phyloP scores from a whole-genome alignment of 805 yeast species.

The Starmerella sp. region DNA sequence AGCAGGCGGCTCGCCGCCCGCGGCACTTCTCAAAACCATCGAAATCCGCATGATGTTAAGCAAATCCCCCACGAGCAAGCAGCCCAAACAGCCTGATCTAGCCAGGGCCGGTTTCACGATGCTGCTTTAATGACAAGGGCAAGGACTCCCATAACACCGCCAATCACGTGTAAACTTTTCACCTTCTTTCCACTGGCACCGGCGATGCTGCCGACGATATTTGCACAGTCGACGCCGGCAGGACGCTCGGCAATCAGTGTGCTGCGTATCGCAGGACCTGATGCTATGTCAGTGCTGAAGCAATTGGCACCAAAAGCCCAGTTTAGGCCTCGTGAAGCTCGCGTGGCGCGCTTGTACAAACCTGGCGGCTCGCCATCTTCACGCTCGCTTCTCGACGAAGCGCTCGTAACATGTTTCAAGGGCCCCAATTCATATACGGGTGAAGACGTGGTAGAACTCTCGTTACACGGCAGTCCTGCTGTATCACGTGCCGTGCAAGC shows the following conservation, averaged over 20 bases:
- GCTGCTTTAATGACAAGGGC: not conserved
- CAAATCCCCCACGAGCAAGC: not conserved
- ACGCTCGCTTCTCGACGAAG: constrained; percentile 53
- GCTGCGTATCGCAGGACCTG: constrained; percentile 69
- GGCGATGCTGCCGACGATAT: constrained; percentile 52
- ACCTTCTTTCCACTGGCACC: not conserved
- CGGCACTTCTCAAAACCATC: constrained; percentile 1
- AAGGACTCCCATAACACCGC: not conserved
- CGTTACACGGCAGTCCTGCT: constrained; percentile 88
- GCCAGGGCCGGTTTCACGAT: not conserved
- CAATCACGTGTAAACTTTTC: constrained; percentile 1
- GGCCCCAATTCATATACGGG: constrained; percentile 82
- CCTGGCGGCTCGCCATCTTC: not conserved
- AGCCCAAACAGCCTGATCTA: not conserved
- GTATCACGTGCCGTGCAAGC: constrained; percentile 56
- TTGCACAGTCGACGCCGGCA: constrained; percentile 78
- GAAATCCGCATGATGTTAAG: constrained; percentile 7
- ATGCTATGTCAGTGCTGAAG: constrained; percentile 9
- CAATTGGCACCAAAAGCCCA: constrained; percentile 16
- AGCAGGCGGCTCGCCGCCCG: constrained; percentile 27
- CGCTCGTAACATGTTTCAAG: constrained; percentile 56
- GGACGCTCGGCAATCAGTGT: constrained; percentile 81
- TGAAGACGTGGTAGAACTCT: constrained; percentile 81
- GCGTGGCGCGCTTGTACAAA: constrained; percentile 45
- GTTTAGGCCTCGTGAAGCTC: constrained; percentile 46